These are phyloP conservation scores for Trypanosoma grayi DNA, from an alignment of 208 protist species.

Conservation along the genomic window DNA sequence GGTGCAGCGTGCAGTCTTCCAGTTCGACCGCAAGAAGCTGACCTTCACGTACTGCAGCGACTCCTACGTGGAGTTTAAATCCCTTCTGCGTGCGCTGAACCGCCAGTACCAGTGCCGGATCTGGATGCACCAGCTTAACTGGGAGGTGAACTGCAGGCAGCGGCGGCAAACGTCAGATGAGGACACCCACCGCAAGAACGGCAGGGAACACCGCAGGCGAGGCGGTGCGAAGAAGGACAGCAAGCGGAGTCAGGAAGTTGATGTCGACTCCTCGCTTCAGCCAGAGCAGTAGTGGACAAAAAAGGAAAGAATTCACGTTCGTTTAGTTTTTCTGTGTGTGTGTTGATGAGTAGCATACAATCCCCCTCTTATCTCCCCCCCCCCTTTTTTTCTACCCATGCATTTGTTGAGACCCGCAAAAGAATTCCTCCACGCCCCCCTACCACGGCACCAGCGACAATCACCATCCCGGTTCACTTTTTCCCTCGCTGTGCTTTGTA, in stretches of 20 bases:
- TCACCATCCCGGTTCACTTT: too few relatives aligned
- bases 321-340: too few relatives aligned
- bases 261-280: too few relatives aligned
- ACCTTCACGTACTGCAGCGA: conserved; percentile 81
- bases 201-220: conserved; percentile 3
- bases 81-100: conserved; percentile 67
- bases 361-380: too few relatives aligned
- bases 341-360: too few relatives aligned
- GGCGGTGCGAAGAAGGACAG: conserved; percentile 10
- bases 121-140: conserved; percentile 90
- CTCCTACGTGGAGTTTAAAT: conserved; percentile 77
- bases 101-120: conserved; percentile 85
- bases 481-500: too few relatives aligned
- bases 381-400: too few relatives aligned
- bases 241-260: conserved; percentile 7
- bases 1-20: conserved; percentile 75
- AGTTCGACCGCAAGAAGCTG: conserved; percentile 90
- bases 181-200: background rate
- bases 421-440: too few relatives aligned
- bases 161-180: background rate
- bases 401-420: too few relatives aligned
- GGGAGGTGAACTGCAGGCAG: conserved; percentile 35
- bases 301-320: background rate
- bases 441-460: too few relatives aligned
- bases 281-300: background rate